These are phyloP conservation scores for Luvunga scandens DNA, from an alignment of 345 rosid genomes.

Conservation along the genomic window DNA sequence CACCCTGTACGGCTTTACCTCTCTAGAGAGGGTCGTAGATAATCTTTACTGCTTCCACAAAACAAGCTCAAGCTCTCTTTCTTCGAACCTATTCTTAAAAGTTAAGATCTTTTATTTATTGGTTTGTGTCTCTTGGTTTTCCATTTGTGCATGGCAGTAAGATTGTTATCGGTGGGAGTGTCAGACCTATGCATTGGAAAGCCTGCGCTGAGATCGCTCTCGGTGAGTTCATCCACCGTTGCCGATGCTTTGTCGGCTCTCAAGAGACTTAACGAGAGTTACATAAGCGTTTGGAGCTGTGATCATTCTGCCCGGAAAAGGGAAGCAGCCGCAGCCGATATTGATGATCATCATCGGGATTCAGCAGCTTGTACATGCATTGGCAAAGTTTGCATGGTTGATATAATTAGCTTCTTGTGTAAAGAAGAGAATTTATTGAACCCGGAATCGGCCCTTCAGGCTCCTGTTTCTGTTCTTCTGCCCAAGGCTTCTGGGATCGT, in stretches of 20 bases:
- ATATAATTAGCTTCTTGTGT: conserved; percentile 55
- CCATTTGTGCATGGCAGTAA: conserved; percentile 54
- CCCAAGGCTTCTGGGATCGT: conserved; percentile 33
- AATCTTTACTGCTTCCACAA: background rate
- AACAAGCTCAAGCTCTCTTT: background rate
- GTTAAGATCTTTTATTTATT: too few species aligned
- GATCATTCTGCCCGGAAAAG: conserved; percentile 10
- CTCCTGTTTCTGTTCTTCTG: conserved; percentile 36
- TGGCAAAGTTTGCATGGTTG: conserved; percentile 67
- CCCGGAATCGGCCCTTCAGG: conserved; percentile 41
- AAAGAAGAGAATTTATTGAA: conserved; percentile 43
- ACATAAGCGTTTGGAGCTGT: conserved; percentile 66
- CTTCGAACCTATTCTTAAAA: too few species aligned
- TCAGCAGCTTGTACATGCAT: conserved; percentile 43
- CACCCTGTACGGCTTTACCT: background rate
- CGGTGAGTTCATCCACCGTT: conserved; percentile 47
- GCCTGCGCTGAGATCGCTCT: conserved; percentile 56
- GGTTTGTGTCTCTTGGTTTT: background rate
- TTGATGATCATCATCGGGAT: background rate
- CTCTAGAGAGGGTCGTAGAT: background rate
- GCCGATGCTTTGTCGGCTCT: conserved; percentile 55
- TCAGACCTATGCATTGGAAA: conserved; percentile 72
- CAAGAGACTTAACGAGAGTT: conserved; percentile 34
- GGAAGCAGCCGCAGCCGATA: background rate
- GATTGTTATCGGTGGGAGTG: conserved; percentile 39